phyloP scores from a whole-genome alignment of 805 yeast genomes.

The Peterozyma xylosa region DNA sequence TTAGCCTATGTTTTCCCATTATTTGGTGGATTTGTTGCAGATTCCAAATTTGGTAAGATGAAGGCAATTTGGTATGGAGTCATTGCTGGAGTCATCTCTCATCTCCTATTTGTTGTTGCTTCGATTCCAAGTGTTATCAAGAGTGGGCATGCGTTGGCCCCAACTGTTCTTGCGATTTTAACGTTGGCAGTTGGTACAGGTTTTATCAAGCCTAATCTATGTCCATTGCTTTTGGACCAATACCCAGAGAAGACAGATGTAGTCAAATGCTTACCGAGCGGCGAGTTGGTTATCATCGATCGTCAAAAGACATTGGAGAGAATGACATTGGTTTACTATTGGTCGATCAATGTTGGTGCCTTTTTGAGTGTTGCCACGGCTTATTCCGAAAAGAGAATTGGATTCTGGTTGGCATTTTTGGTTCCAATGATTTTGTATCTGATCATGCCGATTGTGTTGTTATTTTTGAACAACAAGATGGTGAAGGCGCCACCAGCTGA shows the following conservation, averaged over 20 bases:
- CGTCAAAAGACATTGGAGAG: conserved; percentile 32
- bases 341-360: conserved; percentile 48
- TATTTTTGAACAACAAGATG: conserved; percentile 25
- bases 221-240: conserved; percentile 50
- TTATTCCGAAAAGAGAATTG: conserved; percentile 37
- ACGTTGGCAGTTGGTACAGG: conserved; percentile 40
- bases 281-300: conserved; percentile 55
- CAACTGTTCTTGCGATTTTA: conserved; percentile 29
- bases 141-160: conserved; percentile 21
- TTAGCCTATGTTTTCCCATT: conserved; percentile 42
- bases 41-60: conserved; percentile 37
- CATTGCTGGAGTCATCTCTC: conserved; percentile 35
- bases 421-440: conserved; percentile 47
- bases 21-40: conserved; percentile 45
- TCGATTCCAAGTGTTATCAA: conserved; percentile 33
- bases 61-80: conserved; percentile 41
- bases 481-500: conserved; percentile 28
- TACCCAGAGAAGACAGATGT: conserved; percentile 49
- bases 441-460: conserved; percentile 39
- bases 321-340: conserved; percentile 37
- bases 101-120: conserved; percentile 37
- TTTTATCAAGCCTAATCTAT: conserved; percentile 43
- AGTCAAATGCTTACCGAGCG: conserved; percentile 44
- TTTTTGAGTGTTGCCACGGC: conserved; percentile 42
- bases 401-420: conserved; percentile 44